Conservation (phyloP, 805 yeast genomes). For the Kodamaea restingae region DNA sequence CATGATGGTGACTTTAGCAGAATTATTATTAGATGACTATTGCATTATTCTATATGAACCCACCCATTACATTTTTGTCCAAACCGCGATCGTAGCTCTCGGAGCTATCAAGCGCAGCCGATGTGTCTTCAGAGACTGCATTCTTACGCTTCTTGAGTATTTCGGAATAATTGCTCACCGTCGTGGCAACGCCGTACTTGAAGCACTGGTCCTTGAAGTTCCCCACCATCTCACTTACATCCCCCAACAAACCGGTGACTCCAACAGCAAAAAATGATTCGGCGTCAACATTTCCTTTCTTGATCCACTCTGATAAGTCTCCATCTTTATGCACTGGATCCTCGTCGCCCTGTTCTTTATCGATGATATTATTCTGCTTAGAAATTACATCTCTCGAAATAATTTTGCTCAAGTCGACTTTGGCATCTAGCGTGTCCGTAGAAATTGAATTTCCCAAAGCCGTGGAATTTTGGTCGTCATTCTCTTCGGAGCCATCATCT, state of each 20-base stretch:
- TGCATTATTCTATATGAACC: conserved; percentile 7
- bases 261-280: conserved; percentile 51
- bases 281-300: conserved; percentile 30
- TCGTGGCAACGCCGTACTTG: conserved; percentile 12
- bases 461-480: conserved; percentile 13
- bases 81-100: conserved; percentile 2
- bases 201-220: conserved; percentile 38
- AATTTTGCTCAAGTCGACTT: conserved; percentile 23
- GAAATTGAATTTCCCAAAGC: background rate
- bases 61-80: conserved; percentile 3
- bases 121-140: background rate
- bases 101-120: background rate
- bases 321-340: conserved; percentile 14
- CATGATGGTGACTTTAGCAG: too few species aligned
- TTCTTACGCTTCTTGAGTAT: conserved; percentile 7
- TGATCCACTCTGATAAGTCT: conserved; percentile 46
- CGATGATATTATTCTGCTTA: conserved; percentile 34
- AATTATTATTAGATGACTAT: too few species aligned
- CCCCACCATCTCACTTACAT: conserved; percentile 57
- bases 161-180: conserved; percentile 10
- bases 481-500: conserved; percentile 12
- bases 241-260: conserved; percentile 66
- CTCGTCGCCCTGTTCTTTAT: conserved; percentile 15
- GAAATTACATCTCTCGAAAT: conserved; percentile 34
- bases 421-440: conserved; percentile 26